Evolutionary conservation across 495 filamentous ascomycete species (phyloP), one percentile per base, ranked within the genome.

Genomic region (Penicillium samsonianum): DNA sequence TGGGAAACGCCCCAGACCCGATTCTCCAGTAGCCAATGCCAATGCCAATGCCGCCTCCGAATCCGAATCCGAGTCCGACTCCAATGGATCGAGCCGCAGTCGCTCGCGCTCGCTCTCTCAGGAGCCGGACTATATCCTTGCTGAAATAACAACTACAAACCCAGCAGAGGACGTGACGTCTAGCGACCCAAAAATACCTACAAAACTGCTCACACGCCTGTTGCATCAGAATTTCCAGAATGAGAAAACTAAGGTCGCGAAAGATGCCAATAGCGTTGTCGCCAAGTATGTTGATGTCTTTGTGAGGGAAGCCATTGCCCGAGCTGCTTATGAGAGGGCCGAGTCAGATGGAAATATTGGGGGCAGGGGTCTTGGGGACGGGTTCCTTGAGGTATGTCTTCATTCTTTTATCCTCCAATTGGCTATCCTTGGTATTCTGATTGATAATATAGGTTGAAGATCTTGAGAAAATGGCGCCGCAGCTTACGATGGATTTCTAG

Each of bases 241-340:
- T 38, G 67, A 78, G 19, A 82, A 84, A 52, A 92, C 86, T 3
- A 80, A 87, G 67, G 87, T 98, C 37, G 84, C 85, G 4, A 87
- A 86, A 64, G 89, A 92, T 48, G 95, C 94, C 17, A 86, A 92
- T 67, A 77, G 73, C 14, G 84, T 91, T 7, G 82, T 94, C 30
- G 90, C 83, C 4, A 91, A 88, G 74, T 98, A 98, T 67, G 82
- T 96, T 67, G 90, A 96, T 75, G 85, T 89, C 12, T 98, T 96
- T 79, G 90, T 97, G 55, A 80, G 89, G 60, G 94, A 98, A 76
- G 91, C 92, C 28, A 84, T 98, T 64, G 91, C 91, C 26, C 68
- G 94, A 70, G 87, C 90, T 38, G 86, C 85, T 8, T 84, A 81
- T 57, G 89, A 90, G 78, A 84, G 84, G 66, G 74, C 74, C 42